Evolutionary conservation across 306 rosid species (phyloP), one percentile per base, ranked within the genome.

Genomic region (Cucurbita moschata): DNA sequence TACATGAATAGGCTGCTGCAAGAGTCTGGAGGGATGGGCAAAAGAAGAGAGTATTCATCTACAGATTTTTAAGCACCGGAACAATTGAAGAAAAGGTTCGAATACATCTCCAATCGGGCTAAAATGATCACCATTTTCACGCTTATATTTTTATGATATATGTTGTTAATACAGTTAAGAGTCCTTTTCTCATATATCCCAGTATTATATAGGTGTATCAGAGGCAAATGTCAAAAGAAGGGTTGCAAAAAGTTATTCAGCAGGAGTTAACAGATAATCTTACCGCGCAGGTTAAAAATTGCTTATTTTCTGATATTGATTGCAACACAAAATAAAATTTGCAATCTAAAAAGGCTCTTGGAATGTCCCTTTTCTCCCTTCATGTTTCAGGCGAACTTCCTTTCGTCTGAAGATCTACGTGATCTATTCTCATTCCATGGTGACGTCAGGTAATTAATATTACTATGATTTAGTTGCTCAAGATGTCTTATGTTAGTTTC

Each of bases 151-250:
- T 57, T 39, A 76, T 70, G 46, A 42, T 74, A 75, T 65, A 44
- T 21, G 72, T 51, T 71, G 67, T 42, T 43, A 71, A 68, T 78
- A 72, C 66, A 26, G 74, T 77, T 61, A 43, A 30, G 62, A 42
- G 46, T 71, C 63, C 40, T 21, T 59, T 43, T 56, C 71, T 63
- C 21, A 77, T 46, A 50, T 4, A 49, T 70, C 63, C 16, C 69
- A 46, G 61, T 77, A 55, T 61, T 75, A 30, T 70, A 68, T 79
- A 93, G 98, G 97, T 93, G 65, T 93, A 83, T 87, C 97, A 90
- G 90, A 96, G 98, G 73, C 98, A 93, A 85, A 90, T 93, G 98
- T 86, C 97, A 74, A 93, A 93, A 86, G 97, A 93, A 93, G 98
- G 98, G 79, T 85, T 93, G 65, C 98, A 93, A 77, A 93, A 93